Evolutionary conservation across 23 red algal species (phyloP), one percentile per base, ranked within the genome.

Genomic region (Agarophyton chilense): DNA sequence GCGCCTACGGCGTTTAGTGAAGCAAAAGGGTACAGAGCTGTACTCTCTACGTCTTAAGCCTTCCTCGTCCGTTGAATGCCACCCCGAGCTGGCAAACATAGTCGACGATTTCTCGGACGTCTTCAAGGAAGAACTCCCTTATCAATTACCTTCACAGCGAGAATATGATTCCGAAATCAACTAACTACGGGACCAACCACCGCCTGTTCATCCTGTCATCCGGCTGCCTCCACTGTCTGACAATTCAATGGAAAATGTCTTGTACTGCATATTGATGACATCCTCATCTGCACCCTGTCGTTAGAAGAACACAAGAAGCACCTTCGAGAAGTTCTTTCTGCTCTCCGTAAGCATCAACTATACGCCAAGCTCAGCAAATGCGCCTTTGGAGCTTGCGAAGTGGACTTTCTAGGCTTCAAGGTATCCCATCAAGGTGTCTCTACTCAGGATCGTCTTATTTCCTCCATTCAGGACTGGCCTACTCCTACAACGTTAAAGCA

Each of bases 151-250:
- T 24, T 54, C 67, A 24, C 40, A 63, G 7, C 42, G 84, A 7
- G 52, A 58, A 42, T 17, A 11, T 9, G 34, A 60, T 8, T 88
- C 77, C 47, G 84, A 88, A 42, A 88, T 88, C 72, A 88, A 78
- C 19, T 22, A 47, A 8, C 13, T 38, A 25, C 44, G 5, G 4
- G 72, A 77, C 43, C 14, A 53, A 47, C 51, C 52, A 36, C 84
- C 47, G 26, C 66, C 84, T 2, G 29, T 76, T 35, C 65, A 42
- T 1, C 64, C 84, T 77, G 64, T 76, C 51, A 88, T 88, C 33
- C 84, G 84, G 9, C 49, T 16, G 0, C 58, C 4, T 26, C 39
- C 36, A 8, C 29, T 10, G 47, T 87, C 7, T n/a, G 35, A 4
- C 24, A 54, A 18, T 32, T 87, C 28, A 57, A 87, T 72, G 45